A percentile compares a stretch with the other conserved stretches of the same genome.
phyloP scores from a whole-genome alignment of 2,329 filamentous ascomycete species.

The Diplodia intermedia region DNA sequence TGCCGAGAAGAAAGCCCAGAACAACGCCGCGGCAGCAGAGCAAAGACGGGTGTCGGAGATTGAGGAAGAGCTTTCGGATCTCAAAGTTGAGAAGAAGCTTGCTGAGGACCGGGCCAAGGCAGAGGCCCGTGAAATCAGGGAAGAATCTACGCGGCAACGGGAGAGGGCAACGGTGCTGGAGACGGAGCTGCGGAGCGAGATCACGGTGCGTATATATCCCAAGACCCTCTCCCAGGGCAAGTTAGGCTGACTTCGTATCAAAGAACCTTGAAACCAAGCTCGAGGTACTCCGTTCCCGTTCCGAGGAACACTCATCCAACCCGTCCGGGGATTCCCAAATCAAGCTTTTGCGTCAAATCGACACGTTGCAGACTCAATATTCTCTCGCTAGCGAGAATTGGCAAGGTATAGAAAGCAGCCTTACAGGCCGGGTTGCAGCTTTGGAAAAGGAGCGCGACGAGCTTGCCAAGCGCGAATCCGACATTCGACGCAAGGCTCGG shows the following conservation, averaged over 20 bases:
- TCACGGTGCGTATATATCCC: slow-evolving; percentile 53
- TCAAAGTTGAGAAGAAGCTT: slow-evolving; percentile 78
- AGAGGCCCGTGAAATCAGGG: slow-evolving; percentile 74
- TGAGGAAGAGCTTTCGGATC: slow-evolving; percentile 68
- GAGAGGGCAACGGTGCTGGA: slow-evolving; percentile 74
- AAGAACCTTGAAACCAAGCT: slow-evolving; percentile 85
- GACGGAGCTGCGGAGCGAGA: slow-evolving; percentile 80
- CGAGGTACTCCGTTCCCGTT: slow-evolving; percentile 81
- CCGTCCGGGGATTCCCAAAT: slow-evolving; percentile 82
- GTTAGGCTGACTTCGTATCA: slow-evolving; percentile 37
- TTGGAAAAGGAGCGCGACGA: slow-evolving; percentile 94
- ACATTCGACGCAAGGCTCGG: slow-evolving; percentile 86
- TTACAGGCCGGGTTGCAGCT: slow-evolving; percentile 76
- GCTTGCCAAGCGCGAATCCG: slow-evolving; percentile 78
- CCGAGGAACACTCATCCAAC: slow-evolving; percentile 88
- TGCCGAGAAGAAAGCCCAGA: slow-evolving; percentile 70
- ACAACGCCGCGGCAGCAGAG: slow-evolving; percentile 72
- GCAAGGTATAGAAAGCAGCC: slow-evolving; percentile 90
- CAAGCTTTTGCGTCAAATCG: slow-evolving; percentile 90
- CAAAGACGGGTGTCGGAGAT: slow-evolving; percentile 62
- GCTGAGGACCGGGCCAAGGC: slow-evolving; percentile 72
- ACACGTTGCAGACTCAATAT: slow-evolving; percentile 95
- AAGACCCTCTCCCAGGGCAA: not conserved
- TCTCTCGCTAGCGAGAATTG: slow-evolving; percentile 94
- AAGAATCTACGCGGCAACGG: slow-evolving; percentile 74